A percentile compares a stretch with the other conserved stretches of the same genome.
Conservation (phyloP, 257 asterid species). For the Nicotiana paniculata region DNA sequence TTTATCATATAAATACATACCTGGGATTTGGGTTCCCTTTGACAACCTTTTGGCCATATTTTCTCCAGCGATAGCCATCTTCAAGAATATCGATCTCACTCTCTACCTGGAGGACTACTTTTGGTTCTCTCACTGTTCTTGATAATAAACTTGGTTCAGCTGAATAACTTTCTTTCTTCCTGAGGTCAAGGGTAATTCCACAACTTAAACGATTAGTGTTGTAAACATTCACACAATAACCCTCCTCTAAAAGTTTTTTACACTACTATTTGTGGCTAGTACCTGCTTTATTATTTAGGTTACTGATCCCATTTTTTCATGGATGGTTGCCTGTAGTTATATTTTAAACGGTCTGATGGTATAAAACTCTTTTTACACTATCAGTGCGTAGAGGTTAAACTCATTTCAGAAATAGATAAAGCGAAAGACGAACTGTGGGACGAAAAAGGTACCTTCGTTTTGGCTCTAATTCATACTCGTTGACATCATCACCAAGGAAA, state of each 20-base stretch:
- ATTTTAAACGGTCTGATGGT: background rate
- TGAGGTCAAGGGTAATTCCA: constrained; percentile 13
- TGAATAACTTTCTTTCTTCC: constrained; percentile 49
- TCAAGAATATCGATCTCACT: constrained; percentile 70
- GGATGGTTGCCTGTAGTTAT: background rate
- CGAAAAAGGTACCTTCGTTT: constrained; percentile 43
- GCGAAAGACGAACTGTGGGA: background rate
- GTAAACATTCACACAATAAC: background rate
- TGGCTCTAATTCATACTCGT: constrained; percentile 41
- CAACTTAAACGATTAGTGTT: background rate
- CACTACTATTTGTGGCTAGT: background rate
- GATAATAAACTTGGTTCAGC: constrained; percentile 35
- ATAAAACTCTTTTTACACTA: too few relatives aligned
- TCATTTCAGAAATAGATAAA: background rate
- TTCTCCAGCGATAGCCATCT: constrained; percentile 88
- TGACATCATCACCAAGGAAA: constrained; percentile 41
- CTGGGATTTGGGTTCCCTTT: constrained; percentile 92
- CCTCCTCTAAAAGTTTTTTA: background rate
- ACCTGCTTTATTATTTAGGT: background rate
- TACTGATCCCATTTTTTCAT: background rate
- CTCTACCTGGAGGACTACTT: constrained; percentile 60
- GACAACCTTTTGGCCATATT: constrained; percentile 84
- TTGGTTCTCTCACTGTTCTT: constrained; percentile 60
- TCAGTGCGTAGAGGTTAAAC: too few relatives aligned
- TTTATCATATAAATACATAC: constrained; percentile 19